Percentiles rank a stretch among this genome's conserved stretches.
Conservation (phyloP, 306 rosid species). For the Prosopis cineraria region DNA sequence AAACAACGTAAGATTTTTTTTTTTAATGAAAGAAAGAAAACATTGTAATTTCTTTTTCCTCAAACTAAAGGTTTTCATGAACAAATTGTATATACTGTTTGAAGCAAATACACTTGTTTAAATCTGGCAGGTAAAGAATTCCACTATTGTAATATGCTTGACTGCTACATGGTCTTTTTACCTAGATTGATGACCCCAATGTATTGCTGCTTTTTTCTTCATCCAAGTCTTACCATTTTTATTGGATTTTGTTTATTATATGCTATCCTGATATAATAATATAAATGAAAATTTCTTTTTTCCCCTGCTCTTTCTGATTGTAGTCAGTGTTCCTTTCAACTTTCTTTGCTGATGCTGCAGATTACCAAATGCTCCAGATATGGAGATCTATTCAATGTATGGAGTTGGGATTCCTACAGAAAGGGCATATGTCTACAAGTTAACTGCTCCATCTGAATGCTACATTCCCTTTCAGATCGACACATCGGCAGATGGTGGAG, state of each 20-base stretch:
- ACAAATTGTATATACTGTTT: conserved; percentile 14
- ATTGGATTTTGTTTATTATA: not conserved
- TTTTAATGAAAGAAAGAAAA: not conserved
- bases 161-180: not conserved
- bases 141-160: not conserved
- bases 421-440: conserved; percentile 80
- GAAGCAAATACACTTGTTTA: not conserved
- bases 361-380: conserved; percentile 80
- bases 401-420: conserved; percentile 90
- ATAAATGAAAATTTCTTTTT: not conserved
- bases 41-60: conserved; percentile 17
- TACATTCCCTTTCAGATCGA: conserved; percentile 85
- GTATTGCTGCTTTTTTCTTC: conserved; percentile 18
- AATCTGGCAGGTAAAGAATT: conserved; percentile 22
- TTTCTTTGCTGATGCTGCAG: conserved; percentile 53
- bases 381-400: conserved; percentile 86
- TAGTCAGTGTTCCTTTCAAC: conserved; percentile 20
- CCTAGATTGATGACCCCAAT: conserved; percentile 24
- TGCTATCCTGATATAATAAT: conserved; percentile 12
- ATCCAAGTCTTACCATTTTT: not conserved
- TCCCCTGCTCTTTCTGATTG: conserved; percentile 10
- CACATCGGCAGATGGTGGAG: conserved; percentile 66
- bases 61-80: conserved; percentile 22
- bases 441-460: conserved; percentile 61
- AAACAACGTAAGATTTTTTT: conserved; percentile 65